These are phyloP conservation scores for Crinitomyces ghanaensis DNA, from an alignment of 805 yeast species.

Conservation along the genomic window DNA sequence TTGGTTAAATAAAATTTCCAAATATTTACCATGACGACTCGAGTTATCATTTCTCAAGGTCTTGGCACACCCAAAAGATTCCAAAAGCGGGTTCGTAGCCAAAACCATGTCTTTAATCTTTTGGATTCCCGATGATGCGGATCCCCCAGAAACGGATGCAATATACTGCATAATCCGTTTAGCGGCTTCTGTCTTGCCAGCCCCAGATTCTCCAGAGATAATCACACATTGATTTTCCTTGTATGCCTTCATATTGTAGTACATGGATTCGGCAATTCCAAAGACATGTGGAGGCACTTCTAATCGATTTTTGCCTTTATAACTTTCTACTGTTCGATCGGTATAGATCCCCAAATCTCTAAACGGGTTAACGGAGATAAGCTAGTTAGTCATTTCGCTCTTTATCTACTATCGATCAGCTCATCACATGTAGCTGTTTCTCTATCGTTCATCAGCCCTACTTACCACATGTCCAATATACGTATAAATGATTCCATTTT, in stretches of 20 bases:
- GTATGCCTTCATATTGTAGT: constrained; percentile 87
- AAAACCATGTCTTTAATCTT: constrained; percentile 93
- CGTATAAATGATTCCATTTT: constrained; percentile 72
- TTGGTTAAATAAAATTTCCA: constrained; percentile 78
- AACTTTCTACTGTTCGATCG: constrained; percentile 57
- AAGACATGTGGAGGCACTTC: constrained; percentile 97
- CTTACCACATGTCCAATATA: constrained; percentile 29
- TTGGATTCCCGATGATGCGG: constrained; percentile 51
- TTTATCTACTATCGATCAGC: background rate
- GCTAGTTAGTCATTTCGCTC: constrained; percentile 18
- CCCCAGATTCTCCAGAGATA: constrained; percentile 95
- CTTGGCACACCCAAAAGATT: constrained; percentile 89
- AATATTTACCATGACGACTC: constrained; percentile 85
- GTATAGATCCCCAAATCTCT: constrained; percentile 94
- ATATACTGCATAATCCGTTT: constrained; percentile 96
- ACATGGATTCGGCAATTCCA: constrained; percentile 96
- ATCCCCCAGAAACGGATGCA: constrained; percentile 68
- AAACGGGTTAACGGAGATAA: constrained; percentile 94
- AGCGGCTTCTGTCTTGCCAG: constrained; percentile 97
- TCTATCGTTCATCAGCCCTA: background rate
- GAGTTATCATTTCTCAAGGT: constrained; percentile 82
- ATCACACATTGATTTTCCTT: constrained; percentile 94
- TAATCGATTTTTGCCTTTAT: constrained; percentile 83
- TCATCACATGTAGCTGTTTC: background rate
- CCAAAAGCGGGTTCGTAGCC: constrained; percentile 89